phyloP scores from a whole-genome alignment of 805 yeast species.

The Zygoascus flipseniorum region DNA sequence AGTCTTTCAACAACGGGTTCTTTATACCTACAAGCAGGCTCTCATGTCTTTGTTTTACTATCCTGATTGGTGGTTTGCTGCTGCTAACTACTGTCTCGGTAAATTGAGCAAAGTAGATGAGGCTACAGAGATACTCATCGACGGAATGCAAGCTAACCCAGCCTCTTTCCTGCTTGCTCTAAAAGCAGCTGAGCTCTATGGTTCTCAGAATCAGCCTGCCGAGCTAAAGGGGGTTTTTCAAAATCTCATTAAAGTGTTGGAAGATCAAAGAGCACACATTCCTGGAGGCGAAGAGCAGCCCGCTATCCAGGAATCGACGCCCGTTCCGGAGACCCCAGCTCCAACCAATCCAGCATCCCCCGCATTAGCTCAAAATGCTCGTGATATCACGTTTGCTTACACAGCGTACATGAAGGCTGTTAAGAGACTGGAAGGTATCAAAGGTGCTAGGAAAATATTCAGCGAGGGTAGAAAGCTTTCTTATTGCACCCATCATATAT shows the following conservation, averaged over 20 bases:
- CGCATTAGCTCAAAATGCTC: constrained; percentile 21
- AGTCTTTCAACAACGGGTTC: constrained; percentile 46
- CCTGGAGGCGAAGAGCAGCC: constrained; percentile 6
- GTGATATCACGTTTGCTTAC: constrained; percentile 55
- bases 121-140: constrained; percentile 39
- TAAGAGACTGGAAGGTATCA: constrained; percentile 57
- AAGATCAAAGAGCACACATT: constrained; percentile 32
- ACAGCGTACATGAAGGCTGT: constrained; percentile 61
- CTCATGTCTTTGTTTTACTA: constrained; percentile 50
- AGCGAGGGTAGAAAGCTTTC: constrained; percentile 57
- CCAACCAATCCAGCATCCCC: not conserved
- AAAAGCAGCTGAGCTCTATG: constrained; percentile 62
- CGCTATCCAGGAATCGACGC: not conserved
- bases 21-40: constrained; percentile 66
- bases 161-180: constrained; percentile 57
- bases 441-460: constrained; percentile 66
- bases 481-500: constrained; percentile 65
- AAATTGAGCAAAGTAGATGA: constrained; percentile 15
- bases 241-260: constrained; percentile 40
- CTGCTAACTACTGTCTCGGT: constrained; percentile 32
- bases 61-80: constrained; percentile 69
- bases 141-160: constrained; percentile 59
- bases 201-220: constrained; percentile 43
- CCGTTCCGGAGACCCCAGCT: not conserved
- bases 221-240: constrained; percentile 45